Conservation (phyloP, 768 basidiomycete species). For the Mycena kentingensis region DNA sequence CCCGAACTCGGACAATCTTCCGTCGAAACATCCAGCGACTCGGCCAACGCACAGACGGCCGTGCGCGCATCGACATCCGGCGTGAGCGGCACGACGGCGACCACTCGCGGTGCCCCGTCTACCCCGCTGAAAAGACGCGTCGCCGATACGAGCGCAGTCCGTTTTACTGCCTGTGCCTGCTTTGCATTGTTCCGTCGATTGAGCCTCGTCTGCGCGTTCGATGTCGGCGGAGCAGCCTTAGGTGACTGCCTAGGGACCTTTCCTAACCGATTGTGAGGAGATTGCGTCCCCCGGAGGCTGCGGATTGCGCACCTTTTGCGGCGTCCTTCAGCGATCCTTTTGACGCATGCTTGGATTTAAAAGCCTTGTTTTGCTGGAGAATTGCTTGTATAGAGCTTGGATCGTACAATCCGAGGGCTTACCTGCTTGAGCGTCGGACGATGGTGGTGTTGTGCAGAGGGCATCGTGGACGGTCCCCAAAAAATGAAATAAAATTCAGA, state of each 20-base stretch:
- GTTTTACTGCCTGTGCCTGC: constrained; percentile 76
- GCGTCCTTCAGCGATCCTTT: constrained; percentile 83
- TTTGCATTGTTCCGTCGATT: constrained; percentile 86
- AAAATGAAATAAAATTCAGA: too few species aligned
- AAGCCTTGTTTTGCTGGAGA: constrained; percentile 81
- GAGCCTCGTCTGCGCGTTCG: constrained; percentile 63
- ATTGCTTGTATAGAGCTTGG: not conserved
- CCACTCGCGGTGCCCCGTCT: constrained; percentile 81
- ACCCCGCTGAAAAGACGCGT: constrained; percentile 78
- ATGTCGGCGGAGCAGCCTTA: constrained; percentile 52
- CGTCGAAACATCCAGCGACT: constrained; percentile 55
- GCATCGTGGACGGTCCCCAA: constrained; percentile 2
- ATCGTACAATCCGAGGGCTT: constrained; percentile 1
- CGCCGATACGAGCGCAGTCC: constrained; percentile 64
- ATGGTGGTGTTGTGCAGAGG: constrained; percentile 54
- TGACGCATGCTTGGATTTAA: constrained; percentile 89
- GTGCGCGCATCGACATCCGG: constrained; percentile 57
- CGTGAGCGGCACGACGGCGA: constrained; percentile 84
- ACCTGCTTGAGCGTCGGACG: constrained; percentile 85
- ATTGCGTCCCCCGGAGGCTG: constrained; percentile 3
- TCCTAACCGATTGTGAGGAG: constrained; percentile 40
- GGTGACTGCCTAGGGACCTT: constrained; percentile 55
- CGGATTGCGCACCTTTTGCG: constrained; percentile 65
- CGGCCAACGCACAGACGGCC: constrained; percentile 59
- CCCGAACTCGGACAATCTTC: constrained; percentile 56